These are phyloP conservation scores for Cenococcum geophilum DNA, from an alignment of 495 filamentous ascomycete genomes.

Conservation along the genomic window DNA sequence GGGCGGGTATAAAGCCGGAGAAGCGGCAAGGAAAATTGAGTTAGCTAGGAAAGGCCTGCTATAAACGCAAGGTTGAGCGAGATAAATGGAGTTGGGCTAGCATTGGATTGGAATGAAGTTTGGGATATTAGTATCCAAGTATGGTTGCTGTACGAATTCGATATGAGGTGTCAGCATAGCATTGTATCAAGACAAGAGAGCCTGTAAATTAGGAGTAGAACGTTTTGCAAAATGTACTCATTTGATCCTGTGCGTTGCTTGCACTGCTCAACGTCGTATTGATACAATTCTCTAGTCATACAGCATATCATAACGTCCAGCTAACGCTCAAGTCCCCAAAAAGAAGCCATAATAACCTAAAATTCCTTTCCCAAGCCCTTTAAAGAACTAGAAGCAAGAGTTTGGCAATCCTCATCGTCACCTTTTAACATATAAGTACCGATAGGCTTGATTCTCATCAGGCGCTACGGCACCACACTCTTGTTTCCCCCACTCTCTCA, in stretches of 20 bases:
- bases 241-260: too few relatives aligned
- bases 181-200: too few relatives aligned
- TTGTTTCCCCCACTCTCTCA: constrained; percentile 36
- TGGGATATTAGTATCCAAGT: neutral
- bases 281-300: too few relatives aligned
- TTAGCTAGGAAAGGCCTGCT: constrained; percentile 60
- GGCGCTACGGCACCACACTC: constrained; percentile 28
- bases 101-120: neutral
- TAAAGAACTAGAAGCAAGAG: neutral
- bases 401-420: neutral
- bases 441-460: constrained; percentile 31
- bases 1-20: constrained; percentile 59
- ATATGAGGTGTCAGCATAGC: too few relatives aligned
- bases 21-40: constrained; percentile 39
- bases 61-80: constrained; percentile 39
- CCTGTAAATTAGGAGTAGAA: too few relatives aligned
- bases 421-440: constrained; percentile 32
- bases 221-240: too few relatives aligned
- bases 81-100: neutral
- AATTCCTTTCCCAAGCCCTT: neutral
- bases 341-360: too few relatives aligned
- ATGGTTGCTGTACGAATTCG: too few relatives aligned
- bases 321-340: too few relatives aligned
- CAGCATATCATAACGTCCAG: too few relatives aligned
- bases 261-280: too few relatives aligned